Evolutionary conservation across 139 green algal species (phyloP), one percentile per base, ranked within the genome.

Genomic region (Pseudopediastrum boryanum): DNA sequence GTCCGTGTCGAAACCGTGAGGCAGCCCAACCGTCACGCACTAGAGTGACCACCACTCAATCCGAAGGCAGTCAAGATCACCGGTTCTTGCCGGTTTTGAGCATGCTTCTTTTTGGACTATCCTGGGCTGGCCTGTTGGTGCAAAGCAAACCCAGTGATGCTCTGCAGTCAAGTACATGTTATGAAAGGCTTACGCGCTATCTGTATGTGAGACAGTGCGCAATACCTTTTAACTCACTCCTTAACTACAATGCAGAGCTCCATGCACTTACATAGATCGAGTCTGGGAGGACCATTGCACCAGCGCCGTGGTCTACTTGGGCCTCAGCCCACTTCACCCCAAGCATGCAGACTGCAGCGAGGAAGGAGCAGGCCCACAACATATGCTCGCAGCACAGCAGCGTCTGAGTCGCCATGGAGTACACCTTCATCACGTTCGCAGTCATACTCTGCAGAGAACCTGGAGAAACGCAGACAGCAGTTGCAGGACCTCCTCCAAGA

Each of bases 401-500:
- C 46, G 16, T 56, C 16, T n/a, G 46, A 56, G 12, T 16, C 12
- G 46, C 46, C 46, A 56, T 12, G 46, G 13, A 56, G 46, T 16
- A 12, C 12, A n/a, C 13, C 13, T 16, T 12, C 46, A n/a, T n/a
- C 46, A 56, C 46, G 16, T 56, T 12, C 46, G 46, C 61, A 69
- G 61, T 36, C 43, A 36, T 21, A 48, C 1, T 48, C 61, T 25
- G 35, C 61, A 42, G 71, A 78, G 38, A 33, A 78, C 19, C 10
- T 78, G 43, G 29, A 78, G 71, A 78, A 78, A 12, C 76, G 71
- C 2, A 71, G 41, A 2, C 61, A 69, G 19, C 43, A 89, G 65
- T 75, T 93, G 35, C 74, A 63, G 1, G 84, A 86, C 56, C 84
- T 94, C 13, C 13, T 93, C 27, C 85, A 87, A 41, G 90, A 94